These are phyloP conservation scores for Proliferodiscus dingleyae DNA, from an alignment of 2,329 filamentous ascomycete genomes.

Conservation along the genomic window DNA sequence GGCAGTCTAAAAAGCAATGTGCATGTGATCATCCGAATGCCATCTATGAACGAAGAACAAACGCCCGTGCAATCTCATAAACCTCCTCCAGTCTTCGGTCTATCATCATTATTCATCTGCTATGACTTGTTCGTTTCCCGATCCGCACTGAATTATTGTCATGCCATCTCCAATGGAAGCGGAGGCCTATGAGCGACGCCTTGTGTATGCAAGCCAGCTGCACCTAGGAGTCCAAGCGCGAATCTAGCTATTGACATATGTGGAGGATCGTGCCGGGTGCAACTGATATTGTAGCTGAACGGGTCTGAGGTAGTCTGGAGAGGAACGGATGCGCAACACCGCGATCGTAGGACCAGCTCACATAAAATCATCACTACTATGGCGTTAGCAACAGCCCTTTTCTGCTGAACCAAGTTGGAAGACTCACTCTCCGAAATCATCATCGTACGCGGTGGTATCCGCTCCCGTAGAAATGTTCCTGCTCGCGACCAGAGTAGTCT, in stretches of 20 bases:
- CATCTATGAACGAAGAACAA: slow-evolving; percentile 19
- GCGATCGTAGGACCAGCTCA: slow-evolving; percentile 39
- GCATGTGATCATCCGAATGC: slow-evolving; percentile 10
- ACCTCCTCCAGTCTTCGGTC: slow-evolving; percentile 11
- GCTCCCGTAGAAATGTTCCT: slow-evolving; percentile 50
- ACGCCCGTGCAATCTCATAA: slow-evolving; percentile 3
- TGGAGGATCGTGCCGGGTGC: slow-evolving; percentile 2
- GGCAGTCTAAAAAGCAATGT: slow-evolving; percentile 14
- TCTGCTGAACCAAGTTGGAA: neutral
- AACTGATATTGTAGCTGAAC: slow-evolving; percentile 6
- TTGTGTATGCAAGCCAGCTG: too few species aligned
- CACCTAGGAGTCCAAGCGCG: slow-evolving; percentile 7
- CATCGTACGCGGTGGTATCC: slow-evolving; percentile 76
- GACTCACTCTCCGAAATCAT: slow-evolving; percentile 82
- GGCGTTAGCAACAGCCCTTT: slow-evolving; percentile 17
- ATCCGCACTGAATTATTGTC: too few species aligned
- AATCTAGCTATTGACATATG: slow-evolving; percentile 6
- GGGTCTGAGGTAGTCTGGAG: slow-evolving; percentile 5
- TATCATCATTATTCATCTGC: neutral
- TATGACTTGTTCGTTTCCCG: too few species aligned
- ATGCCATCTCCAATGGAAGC: too few species aligned
- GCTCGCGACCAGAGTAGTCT: slow-evolving; percentile 71
- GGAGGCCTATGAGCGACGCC: too few species aligned
- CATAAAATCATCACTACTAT: slow-evolving; percentile 66
- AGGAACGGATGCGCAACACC: slow-evolving; percentile 11